These are phyloP conservation scores for Phialocephala sp. DNA, from an alignment of 2,329 filamentous ascomycete species.

Conservation along the genomic window DNA sequence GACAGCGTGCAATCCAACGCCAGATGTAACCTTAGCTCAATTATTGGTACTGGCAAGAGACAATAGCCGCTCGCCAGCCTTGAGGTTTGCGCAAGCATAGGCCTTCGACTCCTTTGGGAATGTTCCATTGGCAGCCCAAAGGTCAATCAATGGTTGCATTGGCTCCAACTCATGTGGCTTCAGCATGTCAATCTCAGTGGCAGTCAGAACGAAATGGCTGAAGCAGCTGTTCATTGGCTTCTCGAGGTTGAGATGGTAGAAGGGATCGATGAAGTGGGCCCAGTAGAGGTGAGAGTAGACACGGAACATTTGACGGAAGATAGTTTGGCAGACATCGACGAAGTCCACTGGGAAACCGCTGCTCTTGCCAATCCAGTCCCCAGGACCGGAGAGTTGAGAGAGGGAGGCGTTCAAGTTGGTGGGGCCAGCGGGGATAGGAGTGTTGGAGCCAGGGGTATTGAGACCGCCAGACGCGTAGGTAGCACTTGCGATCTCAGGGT, in stretches of 20 bases:
- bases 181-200: conserved; percentile 82
- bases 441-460: conserved; percentile 48
- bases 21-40: conserved; percentile 5
- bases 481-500: conserved; percentile 61
- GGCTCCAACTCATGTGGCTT: conserved; percentile 91
- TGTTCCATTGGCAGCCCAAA: conserved; percentile 88
- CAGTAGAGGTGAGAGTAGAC: conserved; percentile 98
- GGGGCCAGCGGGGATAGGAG: conserved; percentile 44
- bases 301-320: conserved; percentile 98
- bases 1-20: conserved; percentile 19
- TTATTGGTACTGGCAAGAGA: conserved; percentile 31
- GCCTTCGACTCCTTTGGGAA: conserved; percentile 78
- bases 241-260: conserved; percentile 81
- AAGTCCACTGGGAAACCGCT: conserved; percentile 93
- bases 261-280: conserved; percentile 86
- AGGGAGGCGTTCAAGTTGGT: conserved; percentile 59
- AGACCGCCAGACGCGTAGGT: conserved; percentile 60
- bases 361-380: conserved; percentile 86
- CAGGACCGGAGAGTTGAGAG: conserved; percentile 64
- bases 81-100: conserved; percentile 67
- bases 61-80: conserved; percentile 63
- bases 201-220: conserved; percentile 81
- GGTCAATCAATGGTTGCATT: conserved; percentile 91
- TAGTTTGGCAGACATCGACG: conserved; percentile 86
- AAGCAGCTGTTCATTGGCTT: conserved; percentile 88